A percentile compares a stretch with the other conserved stretches of the same genome.
phyloP scores from a whole-genome alignment of 495 filamentous ascomycete genomes.

The Hypoxylon intermedium region DNA sequence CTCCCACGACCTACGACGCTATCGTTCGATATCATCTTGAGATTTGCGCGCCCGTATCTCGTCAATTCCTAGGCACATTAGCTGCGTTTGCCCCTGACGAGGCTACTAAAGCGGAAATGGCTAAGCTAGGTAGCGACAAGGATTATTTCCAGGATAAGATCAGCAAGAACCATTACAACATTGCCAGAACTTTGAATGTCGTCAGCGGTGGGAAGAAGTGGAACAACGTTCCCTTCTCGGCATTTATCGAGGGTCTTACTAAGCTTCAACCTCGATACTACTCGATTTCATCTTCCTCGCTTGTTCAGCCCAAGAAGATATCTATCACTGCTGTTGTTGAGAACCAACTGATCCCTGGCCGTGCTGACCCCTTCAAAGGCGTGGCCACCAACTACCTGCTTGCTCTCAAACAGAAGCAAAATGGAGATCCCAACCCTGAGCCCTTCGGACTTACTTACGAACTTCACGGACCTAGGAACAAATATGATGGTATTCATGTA shows the following conservation, averaged over 20 bases:
- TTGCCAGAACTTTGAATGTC: slow-evolving; percentile 83
- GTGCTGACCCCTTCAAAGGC: slow-evolving; percentile 83
- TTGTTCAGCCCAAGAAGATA: slow-evolving; percentile 91
- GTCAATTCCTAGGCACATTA: slow-evolving; percentile 88
- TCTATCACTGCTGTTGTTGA: slow-evolving; percentile 96
- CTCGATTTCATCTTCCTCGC: slow-evolving; percentile 96
- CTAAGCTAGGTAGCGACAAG: slow-evolving; percentile 88
- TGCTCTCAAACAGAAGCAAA: slow-evolving; percentile 95
- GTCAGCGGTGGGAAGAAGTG: slow-evolving; percentile 75
- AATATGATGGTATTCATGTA: slow-evolving; percentile 94
- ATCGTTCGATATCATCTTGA: slow-evolving; percentile 96
- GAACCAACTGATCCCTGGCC: slow-evolving; percentile 75
- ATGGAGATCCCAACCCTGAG: slow-evolving; percentile 84
- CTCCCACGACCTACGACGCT: slow-evolving; percentile 95
- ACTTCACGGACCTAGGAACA: slow-evolving; percentile 90
- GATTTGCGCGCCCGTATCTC: slow-evolving; percentile 92
- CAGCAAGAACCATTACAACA: slow-evolving; percentile 82
- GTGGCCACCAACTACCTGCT: slow-evolving; percentile 98
- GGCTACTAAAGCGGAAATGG: slow-evolving; percentile 80
- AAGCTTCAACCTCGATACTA: slow-evolving; percentile 99
- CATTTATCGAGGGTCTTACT: slow-evolving; percentile 90
- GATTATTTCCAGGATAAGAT: slow-evolving; percentile 95
- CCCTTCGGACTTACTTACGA: slow-evolving; percentile 88
- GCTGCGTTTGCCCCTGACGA: slow-evolving; percentile 92
- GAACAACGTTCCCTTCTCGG: slow-evolving; percentile 86